Evolutionary conservation across 148 eudicot genomes (phyloP).

Genomic region (Salicornia ramosissima): DNA sequence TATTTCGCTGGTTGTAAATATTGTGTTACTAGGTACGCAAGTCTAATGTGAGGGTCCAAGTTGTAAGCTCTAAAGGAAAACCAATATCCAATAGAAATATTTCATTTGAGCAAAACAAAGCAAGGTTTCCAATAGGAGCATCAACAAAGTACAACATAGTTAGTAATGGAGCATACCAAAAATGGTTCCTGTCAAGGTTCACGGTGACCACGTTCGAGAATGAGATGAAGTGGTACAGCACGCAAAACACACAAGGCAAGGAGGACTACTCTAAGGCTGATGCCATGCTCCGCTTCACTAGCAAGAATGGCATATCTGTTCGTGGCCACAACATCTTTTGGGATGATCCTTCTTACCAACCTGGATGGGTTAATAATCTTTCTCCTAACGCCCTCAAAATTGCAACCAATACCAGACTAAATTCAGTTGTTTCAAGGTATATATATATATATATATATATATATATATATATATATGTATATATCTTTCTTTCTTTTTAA

Average conservation of each 20-base stretch:
- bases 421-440: slow-evolving; percentile 34
- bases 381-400: slow-evolving; percentile 5
- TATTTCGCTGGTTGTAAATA: no score
- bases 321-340: slow-evolving; percentile 68
- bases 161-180: slow-evolving; percentile 39
- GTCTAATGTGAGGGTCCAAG: slow-evolving; percentile 36
- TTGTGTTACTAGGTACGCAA: slow-evolving; percentile 40
- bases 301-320: slow-evolving; percentile 22
- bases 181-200: slow-evolving; percentile 46
- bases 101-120: slow-evolving; percentile 18
- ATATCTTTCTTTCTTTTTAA: no score
- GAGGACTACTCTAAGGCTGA: slow-evolving; percentile 48
- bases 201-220: slow-evolving; percentile 44
- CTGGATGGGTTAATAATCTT: slow-evolving; percentile 33
- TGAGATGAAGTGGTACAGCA: slow-evolving; percentile 58
- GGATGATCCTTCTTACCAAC: slow-evolving; percentile 38
- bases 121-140: slow-evolving; percentile 45
- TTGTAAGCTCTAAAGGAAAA: slow-evolving; percentile 31
- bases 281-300: slow-evolving; percentile 34
- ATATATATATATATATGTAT: no score
- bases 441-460: no score
- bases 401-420: slow-evolving; percentile 29
- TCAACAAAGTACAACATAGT: slow-evolving; percentile 50
- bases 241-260: slow-evolving; percentile 26
- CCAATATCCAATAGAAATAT: slow-evolving; percentile 36